A percentile compares a stretch with the other conserved stretches of the same genome.
Evolutionary conservation across 1,284 basidiomycete genomes (phyloP).

Genomic region (Ceratobasidium theobromae): DNA sequence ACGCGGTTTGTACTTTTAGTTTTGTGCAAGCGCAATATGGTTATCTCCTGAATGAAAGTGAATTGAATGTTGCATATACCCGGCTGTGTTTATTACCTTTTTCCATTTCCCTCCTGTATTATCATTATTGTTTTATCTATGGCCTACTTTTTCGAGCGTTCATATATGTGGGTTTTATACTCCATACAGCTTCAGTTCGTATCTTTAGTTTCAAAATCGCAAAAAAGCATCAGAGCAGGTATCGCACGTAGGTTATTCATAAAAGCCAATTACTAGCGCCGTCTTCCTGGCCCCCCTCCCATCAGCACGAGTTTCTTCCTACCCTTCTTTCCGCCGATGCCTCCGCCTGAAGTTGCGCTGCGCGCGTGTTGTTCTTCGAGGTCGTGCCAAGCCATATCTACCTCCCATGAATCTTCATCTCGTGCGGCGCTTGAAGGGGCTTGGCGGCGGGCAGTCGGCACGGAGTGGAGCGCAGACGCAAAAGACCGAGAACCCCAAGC

Average conservation of each 20-base stretch:
- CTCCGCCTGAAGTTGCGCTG: constrained; percentile 45
- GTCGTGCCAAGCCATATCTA: constrained; percentile 80
- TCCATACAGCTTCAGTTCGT: no score
- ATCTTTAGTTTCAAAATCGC: no score
- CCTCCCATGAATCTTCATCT: constrained; percentile 67
- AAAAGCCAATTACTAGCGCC: constrained; percentile 22
- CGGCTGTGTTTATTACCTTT: background rate
- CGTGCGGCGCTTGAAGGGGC: constrained; percentile 34
- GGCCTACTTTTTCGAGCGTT: no score
- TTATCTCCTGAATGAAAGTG: constrained; percentile 28
- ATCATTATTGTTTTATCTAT: constrained; percentile 24
- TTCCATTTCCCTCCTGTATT: background rate
- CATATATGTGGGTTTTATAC: no score
- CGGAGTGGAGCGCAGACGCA: constrained; percentile 64
- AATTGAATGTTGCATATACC: constrained; percentile 29
- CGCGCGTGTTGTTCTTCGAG: constrained; percentile 53
- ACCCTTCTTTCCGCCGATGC: constrained; percentile 57
- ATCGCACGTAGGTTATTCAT: no score
- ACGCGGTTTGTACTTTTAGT: background rate
- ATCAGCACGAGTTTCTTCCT: constrained; percentile 68
- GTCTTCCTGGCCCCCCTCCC: constrained; percentile 48
- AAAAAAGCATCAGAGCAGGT: no score
- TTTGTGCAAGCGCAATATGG: background rate
- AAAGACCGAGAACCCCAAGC: constrained; percentile 79
- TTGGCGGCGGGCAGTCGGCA: constrained; percentile 35